Evolutionary conservation across 768 basidiomycete genomes (phyloP).

Genomic region (Rhodotorula taiwanensis): DNA sequence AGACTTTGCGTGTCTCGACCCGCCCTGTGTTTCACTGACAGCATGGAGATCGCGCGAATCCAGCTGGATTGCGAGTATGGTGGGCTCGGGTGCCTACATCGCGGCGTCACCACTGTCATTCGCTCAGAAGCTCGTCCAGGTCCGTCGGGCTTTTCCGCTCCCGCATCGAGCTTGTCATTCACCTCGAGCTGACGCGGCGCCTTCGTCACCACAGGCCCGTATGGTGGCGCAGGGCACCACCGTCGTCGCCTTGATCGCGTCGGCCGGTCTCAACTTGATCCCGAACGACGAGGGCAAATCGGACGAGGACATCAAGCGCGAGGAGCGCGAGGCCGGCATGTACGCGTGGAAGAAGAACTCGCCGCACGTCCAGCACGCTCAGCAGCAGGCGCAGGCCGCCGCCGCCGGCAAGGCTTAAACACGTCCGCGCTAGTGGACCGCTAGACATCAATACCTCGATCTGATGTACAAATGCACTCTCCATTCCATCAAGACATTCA

Average conservation of each 20-base stretch:
- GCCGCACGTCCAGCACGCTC: not conserved
- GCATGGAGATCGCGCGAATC: not conserved
- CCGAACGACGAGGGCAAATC: conserved; percentile 25
- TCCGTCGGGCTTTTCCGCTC: not conserved
- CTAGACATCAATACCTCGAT: not conserved
- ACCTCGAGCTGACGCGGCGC: not conserved
- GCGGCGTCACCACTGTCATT: conserved; percentile 34
- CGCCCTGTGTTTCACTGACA: not conserved
- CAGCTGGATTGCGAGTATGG: conserved; percentile 35
- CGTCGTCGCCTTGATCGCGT: conserved; percentile 42
- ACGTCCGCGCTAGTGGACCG: too few relatives aligned
- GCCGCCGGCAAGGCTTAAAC: too few relatives aligned
- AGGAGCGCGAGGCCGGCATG: conserved; percentile 31
- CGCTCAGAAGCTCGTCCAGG: conserved; percentile 42
- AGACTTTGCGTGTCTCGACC: not conserved
- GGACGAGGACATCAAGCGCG: conserved; percentile 32
- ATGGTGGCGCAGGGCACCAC: conserved; percentile 42
- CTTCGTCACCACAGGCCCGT: conserved; percentile 14
- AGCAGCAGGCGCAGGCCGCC: not conserved
- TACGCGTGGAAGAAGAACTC: conserved; percentile 28
- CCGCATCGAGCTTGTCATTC: not conserved
- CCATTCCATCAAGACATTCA: too few relatives aligned
- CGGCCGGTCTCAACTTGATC: conserved; percentile 39
- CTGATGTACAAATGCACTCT: too few relatives aligned
- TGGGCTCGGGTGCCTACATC: conserved; percentile 33